These are phyloP conservation scores for Ascochyta koolunga DNA, from an alignment of 2,329 filamentous ascomycete species.

Conservation along the genomic window DNA sequence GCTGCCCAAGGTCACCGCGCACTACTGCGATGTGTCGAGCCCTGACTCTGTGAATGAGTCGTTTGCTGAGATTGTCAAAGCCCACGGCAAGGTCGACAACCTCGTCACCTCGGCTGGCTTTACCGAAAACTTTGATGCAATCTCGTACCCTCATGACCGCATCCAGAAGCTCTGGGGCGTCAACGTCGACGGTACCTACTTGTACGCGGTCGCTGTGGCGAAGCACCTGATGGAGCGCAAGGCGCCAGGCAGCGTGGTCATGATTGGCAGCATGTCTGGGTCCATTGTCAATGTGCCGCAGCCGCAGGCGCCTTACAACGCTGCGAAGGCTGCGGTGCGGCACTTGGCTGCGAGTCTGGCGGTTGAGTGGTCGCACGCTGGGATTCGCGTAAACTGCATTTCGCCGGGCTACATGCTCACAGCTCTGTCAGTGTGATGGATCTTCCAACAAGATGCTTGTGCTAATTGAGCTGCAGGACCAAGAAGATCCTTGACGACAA, in stretches of 20 bases:
- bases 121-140: conserved; percentile 93
- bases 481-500: conserved; percentile 95
- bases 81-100: conserved; percentile 85
- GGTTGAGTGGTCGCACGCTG: conserved; percentile 88
- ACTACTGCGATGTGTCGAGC: conserved; percentile 86
- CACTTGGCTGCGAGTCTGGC: conserved; percentile 87
- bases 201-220: conserved; percentile 83
- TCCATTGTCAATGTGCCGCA: conserved; percentile 94
- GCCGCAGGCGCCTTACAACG: conserved; percentile 91
- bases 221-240: conserved; percentile 87
- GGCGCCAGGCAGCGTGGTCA: conserved; percentile 81
- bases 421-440: conserved; percentile 69
- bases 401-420: conserved; percentile 97
- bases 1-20: conserved; percentile 82
- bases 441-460: background rate
- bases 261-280: conserved; percentile 95
- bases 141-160: conserved; percentile 87
- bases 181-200: conserved; percentile 90
- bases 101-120: conserved; percentile 96
- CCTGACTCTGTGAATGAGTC: conserved; percentile 77
- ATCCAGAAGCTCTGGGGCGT: conserved; percentile 94
- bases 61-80: conserved; percentile 70
- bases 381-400: conserved; percentile 94
- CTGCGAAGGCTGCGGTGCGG: conserved; percentile 87
- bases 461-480: conserved; percentile 63